Evolutionary conservation across 2,329 filamentous ascomycete genomes (phyloP).

Genomic region (Fusarium siculi): DNA sequence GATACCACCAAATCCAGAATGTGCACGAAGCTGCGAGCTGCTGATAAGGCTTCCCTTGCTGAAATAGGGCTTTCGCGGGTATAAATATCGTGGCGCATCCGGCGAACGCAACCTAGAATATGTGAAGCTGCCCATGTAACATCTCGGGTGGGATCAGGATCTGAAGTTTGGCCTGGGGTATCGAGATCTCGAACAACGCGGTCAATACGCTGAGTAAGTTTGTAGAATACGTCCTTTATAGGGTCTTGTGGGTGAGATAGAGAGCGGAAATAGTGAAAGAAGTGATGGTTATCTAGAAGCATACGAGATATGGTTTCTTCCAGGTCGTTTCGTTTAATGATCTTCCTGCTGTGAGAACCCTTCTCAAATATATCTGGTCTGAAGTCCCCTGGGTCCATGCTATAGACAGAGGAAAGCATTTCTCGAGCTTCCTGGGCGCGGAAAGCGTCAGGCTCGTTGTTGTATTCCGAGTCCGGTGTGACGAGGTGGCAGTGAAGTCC

Average conservation of each 20-base stretch:
- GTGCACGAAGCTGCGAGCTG: constrained; percentile 59
- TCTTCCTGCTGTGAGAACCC: constrained; percentile 45
- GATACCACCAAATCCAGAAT: constrained; percentile 59
- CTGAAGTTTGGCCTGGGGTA: constrained; percentile 6
- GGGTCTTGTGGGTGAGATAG: constrained; percentile 57
- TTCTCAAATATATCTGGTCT: constrained; percentile 58
- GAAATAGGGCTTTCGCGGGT: constrained; percentile 52
- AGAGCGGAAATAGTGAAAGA: constrained; percentile 64
- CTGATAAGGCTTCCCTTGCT: constrained; percentile 54
- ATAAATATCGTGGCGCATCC: constrained; percentile 57
- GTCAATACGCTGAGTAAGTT: constrained; percentile 59
- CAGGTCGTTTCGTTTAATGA: constrained; percentile 58
- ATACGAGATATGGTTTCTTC: constrained; percentile 64
- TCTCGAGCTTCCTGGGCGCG: constrained; percentile 62
- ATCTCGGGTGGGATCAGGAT: constrained; percentile 49
- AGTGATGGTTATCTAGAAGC: constrained; percentile 63
- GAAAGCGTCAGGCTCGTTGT: constrained; percentile 47
- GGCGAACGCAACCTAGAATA: constrained; percentile 54
- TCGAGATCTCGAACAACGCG: constrained; percentile 59
- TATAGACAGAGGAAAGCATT: constrained; percentile 60
- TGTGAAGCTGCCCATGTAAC: constrained; percentile 63
- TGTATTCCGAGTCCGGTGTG: constrained; percentile 45
- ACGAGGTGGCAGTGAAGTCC: constrained; percentile 61
- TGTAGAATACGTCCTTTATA: constrained; percentile 59
- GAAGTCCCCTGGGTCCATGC: constrained; percentile 53